Evolutionary conservation across 148 eudicot species (phyloP).

Genomic region (Gaultheria prostrata): DNA sequence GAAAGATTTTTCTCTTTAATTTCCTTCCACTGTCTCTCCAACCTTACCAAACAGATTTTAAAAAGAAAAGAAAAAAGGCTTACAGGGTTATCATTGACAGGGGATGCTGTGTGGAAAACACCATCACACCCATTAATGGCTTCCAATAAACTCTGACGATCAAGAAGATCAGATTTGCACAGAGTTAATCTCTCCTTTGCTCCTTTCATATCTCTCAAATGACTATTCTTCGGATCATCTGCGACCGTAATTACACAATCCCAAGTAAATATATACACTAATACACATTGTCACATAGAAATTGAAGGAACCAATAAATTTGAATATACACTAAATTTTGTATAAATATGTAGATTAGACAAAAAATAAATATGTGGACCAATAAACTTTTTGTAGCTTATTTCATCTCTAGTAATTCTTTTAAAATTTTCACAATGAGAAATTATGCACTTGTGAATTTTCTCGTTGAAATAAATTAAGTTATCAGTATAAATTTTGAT

Average conservation of each 20-base stretch:
- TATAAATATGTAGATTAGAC: no score
- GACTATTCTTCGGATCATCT: constrained; percentile 86
- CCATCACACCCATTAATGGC: constrained; percentile 85
- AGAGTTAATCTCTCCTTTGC: constrained; percentile 75
- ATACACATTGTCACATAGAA: no score
- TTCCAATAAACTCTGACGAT: constrained; percentile 58
- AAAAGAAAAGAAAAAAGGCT: not conserved
- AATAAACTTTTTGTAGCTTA: no score
- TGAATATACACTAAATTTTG: no score
- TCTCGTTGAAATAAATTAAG: no score
- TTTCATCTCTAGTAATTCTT: no score
- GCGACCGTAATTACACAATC: constrained; percentile 3
- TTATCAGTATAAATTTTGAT: no score
- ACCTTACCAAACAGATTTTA: constrained; percentile 9
- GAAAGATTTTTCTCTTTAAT: not conserved
- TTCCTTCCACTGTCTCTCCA: not conserved
- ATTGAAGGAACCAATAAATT: no score
- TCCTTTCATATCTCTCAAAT: constrained; percentile 82
- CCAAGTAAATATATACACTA: not conserved
- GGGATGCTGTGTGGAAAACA: constrained; percentile 92
- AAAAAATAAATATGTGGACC: no score
- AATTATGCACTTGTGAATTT: no score
- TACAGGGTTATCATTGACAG: constrained; percentile 89
- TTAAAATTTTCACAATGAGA: no score
- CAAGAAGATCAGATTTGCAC: constrained; percentile 77